Evolutionary conservation across 2,329 filamentous ascomycete genomes (phyloP).

Genomic region (Aureobasidium sp.): DNA sequence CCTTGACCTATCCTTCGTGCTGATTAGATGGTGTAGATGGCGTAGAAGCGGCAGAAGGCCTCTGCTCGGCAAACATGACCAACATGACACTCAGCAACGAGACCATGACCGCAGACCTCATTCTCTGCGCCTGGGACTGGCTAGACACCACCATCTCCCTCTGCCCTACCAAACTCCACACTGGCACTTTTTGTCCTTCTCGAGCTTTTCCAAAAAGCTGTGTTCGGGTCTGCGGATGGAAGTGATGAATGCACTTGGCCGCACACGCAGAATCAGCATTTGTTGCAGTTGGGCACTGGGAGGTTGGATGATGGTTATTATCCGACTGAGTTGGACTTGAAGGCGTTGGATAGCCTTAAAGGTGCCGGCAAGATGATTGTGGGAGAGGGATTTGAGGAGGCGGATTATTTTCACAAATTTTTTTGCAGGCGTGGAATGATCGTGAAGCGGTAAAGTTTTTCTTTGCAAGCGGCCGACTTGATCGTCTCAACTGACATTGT

Average conservation of each 20-base stretch:
- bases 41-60: neutral
- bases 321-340: neutral
- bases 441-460: neutral
- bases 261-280: constrained; percentile 3
- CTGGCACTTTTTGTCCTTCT: constrained; percentile 1
- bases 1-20: too few species aligned
- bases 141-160: neutral
- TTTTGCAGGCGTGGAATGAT: constrained; percentile 9
- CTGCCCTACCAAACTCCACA: neutral
- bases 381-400: neutral
- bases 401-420: constrained; percentile 6
- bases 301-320: neutral
- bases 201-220: neutral
- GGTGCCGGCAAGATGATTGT: constrained; percentile 2
- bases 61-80: neutral
- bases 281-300: neutral
- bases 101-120: neutral
- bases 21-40: neutral
- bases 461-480: too few species aligned
- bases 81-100: neutral
- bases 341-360: neutral
- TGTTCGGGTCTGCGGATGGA: neutral
- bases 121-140: constrained; percentile 11
- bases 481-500: neutral
- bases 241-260: constrained; percentile 5